Evolutionary conservation across 805 yeast species (phyloP).

Genomic region (Starmerella geochares): DNA sequence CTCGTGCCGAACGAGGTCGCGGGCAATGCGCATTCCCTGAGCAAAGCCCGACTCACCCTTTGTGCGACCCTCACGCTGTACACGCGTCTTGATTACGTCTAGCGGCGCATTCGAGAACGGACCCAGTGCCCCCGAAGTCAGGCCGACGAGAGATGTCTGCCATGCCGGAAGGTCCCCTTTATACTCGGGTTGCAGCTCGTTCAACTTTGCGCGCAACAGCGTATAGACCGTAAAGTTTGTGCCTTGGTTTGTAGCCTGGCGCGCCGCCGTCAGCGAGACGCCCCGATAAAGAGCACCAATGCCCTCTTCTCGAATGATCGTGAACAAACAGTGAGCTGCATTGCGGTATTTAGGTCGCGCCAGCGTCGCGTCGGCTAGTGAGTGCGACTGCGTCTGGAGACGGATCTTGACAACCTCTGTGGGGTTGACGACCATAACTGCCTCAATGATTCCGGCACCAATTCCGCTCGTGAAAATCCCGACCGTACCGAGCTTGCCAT

Average conservation of each 20-base stretch:
- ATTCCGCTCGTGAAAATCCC: constrained; percentile 85
- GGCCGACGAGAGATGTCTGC: constrained; percentile 88
- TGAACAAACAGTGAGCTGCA: constrained; percentile 81
- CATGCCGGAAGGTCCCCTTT: constrained; percentile 71
- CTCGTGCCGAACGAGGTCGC: constrained; percentile 73
- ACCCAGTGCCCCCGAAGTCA: constrained; percentile 91
- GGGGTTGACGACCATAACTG: constrained; percentile 88
- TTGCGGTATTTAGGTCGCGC: constrained; percentile 75
- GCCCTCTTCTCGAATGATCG: constrained; percentile 86
- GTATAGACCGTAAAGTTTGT: constrained; percentile 92
- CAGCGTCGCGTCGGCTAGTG: constrained; percentile 71
- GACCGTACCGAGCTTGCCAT: constrained; percentile 61
- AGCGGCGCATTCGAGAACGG: constrained; percentile 96
- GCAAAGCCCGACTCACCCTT: constrained; percentile 56
- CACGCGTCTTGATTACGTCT: constrained; percentile 92
- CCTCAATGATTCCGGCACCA: constrained; percentile 95
- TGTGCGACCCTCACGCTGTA: constrained; percentile 75
- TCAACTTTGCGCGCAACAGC: constrained; percentile 61
- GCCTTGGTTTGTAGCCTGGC: constrained; percentile 98
- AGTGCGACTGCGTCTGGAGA: constrained; percentile 88
- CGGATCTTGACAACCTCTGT: constrained; percentile 96
- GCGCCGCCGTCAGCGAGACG: constrained; percentile 87
- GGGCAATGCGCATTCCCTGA: constrained; percentile 71
- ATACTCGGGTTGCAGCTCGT: constrained; percentile 40
- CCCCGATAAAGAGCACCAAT: constrained; percentile 82